A percentile compares a stretch with the other conserved stretches of the same genome.
phyloP scores from a whole-genome alignment of 257 asterid species.

The Ballota nigra region DNA sequence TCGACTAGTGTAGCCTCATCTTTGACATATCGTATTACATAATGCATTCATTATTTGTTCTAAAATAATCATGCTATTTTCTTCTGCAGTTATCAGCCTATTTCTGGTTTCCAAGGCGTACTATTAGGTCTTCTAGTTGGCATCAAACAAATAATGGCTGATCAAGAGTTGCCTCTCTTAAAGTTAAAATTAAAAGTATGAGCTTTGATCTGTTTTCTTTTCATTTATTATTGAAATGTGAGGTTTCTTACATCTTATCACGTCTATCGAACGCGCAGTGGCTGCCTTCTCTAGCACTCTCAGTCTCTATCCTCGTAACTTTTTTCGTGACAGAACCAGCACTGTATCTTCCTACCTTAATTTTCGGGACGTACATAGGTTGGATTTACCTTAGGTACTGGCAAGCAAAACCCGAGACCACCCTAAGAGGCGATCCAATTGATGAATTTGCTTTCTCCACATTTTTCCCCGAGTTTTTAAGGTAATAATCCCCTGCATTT shows the following conservation, averaged over 20 bases:
- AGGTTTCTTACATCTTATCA: conserved; percentile 15
- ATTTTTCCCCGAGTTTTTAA: conserved; percentile 71
- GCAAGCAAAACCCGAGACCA: conserved; percentile 78
- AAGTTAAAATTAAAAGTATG: conserved; percentile 80
- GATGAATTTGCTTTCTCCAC: conserved; percentile 86
- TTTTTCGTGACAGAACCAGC: conserved; percentile 57
- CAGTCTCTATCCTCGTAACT: conserved; percentile 55
- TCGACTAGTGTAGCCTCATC: background rate
- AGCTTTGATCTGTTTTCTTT: conserved; percentile 15
- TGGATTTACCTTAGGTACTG: conserved; percentile 97
- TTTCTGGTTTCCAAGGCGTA: conserved; percentile 94
- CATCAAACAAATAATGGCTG: conserved; percentile 83
- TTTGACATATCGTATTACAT: background rate
- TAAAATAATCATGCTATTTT: conserved; percentile 5
- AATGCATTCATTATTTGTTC: background rate
- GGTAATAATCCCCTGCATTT: conserved; percentile 33
- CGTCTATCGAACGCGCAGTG: conserved; percentile 53
- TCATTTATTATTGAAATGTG: background rate
- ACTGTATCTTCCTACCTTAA: conserved; percentile 66
- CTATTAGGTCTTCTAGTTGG: conserved; percentile 89
- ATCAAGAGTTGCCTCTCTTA: conserved; percentile 70
- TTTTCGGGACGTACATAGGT: conserved; percentile 81
- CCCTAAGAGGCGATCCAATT: conserved; percentile 86
- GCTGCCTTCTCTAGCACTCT: conserved; percentile 76
- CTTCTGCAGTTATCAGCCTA: conserved; percentile 66